These are phyloP conservation scores for Abrus pulchellus DNA, from an alignment of 306 rosid genomes.

Conservation along the genomic window DNA sequence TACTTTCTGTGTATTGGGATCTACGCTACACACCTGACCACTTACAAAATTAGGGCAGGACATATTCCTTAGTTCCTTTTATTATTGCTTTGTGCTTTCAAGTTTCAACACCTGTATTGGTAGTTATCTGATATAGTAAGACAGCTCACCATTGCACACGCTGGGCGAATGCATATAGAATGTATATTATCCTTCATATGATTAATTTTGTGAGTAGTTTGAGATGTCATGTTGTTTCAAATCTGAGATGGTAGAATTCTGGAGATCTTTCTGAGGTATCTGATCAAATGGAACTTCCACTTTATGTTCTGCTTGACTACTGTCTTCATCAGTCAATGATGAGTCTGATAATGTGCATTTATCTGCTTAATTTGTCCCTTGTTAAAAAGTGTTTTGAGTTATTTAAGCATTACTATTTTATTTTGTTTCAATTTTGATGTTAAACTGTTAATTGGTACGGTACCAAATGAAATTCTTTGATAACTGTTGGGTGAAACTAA, in stretches of 20 bases:
- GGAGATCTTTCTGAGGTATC: conserved; percentile 28
- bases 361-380: conserved; percentile 9
- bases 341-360: conserved; percentile 16
- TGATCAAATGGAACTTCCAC: conserved; percentile 29
- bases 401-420: conserved; percentile 2
- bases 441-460: background rate
- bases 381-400: conserved; percentile 6
- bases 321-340: conserved; percentile 28
- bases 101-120: background rate
- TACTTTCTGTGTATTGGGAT: conserved; percentile 36
- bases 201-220: conserved; percentile 33
- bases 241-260: conserved; percentile 32
- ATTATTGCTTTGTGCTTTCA: conserved; percentile 25
- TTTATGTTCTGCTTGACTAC: conserved; percentile 35
- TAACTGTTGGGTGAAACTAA: conserved; percentile 7
- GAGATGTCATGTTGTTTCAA: conserved; percentile 20
- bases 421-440: conserved; percentile 39
- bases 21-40: conserved; percentile 8
- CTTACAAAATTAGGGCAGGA: background rate
- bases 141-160: conserved; percentile 28
- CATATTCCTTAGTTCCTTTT: conserved; percentile 34
- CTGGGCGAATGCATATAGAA: conserved; percentile 35
- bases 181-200: conserved; percentile 13
- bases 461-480: background rate
- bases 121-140: conserved; percentile 30